Conservation (phyloP, 305 asterid species). For the Lippia alba region DNA sequence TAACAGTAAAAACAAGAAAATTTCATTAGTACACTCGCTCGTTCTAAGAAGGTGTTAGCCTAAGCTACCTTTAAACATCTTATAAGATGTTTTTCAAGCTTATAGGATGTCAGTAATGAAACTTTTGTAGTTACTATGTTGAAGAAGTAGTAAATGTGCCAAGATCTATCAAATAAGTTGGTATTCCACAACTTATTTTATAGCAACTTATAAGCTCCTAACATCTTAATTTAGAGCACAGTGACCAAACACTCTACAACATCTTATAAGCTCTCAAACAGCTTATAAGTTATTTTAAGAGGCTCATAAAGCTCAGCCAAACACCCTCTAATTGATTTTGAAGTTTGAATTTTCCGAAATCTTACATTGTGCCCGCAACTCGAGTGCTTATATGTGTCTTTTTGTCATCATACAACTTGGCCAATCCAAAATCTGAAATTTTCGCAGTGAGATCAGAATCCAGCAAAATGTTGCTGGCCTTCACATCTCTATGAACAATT, state of each 20-base stretch:
- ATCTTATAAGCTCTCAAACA: no score
- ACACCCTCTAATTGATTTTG: not conserved
- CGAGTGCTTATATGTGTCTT: conserved; percentile 84
- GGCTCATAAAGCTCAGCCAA: no score
- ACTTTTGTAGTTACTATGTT: no score
- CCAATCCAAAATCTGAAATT: conserved; percentile 89
- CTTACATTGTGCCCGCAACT: conserved; percentile 87
- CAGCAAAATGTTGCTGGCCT: conserved; percentile 87
- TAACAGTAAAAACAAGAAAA: not conserved
- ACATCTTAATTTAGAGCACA: no score
- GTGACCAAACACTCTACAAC: no score
- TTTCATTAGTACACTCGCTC: not conserved
- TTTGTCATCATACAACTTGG: conserved; percentile 80
- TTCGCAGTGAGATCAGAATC: conserved; percentile 72
- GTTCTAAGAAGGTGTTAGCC: not conserved
- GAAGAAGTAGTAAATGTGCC: no score
- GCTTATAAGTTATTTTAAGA: no score
- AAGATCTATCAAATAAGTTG: no score
- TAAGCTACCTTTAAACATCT: not conserved
- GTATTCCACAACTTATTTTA: no score
- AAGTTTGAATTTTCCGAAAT: not conserved
- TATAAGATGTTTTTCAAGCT: no score
- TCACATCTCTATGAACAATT: conserved; percentile 86
- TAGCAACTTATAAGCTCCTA: no score
- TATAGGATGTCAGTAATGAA: no score